Evolutionary conservation across 345 rosid species (phyloP), one percentile per base, ranked within the genome.

Genomic region (Lumnitzera littorea): DNA sequence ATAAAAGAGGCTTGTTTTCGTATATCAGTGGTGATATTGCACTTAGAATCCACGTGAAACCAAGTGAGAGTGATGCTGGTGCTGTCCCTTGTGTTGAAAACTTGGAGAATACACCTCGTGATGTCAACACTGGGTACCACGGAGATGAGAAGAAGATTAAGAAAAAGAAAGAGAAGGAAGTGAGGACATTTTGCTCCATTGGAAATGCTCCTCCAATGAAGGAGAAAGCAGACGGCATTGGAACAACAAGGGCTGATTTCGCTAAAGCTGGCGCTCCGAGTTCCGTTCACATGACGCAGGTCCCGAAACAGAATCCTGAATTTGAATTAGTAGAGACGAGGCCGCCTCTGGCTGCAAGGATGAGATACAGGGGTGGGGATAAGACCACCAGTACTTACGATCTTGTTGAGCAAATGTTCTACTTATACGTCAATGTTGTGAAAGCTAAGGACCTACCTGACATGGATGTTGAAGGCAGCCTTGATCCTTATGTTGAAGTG

Each of bases 401-500:
- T 52, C 82, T 94, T 48, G 99, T 94, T 6, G 97, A 90, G 78
- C 89, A 82, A 80, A 94, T 90, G 97, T 86, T 81, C 46, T 94
- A 70, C 71, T 79, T 94, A 47, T 94, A 84, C 67, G 97, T 88
- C 20, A 81, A 74, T 67, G 99, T 94, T 12, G 99, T 94, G 4
- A 94, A 90, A 69, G 99, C 96, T 36, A 82, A 77, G 75, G 91
- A 86, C 67, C 87, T 94, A 23, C 99, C 99, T 0, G 82, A 63
- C 15, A 94, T 82, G 87, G 97, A 90, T 63, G 76, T 88, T 10
- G 70, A 97, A 9, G 97, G 99, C 4, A 86, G 92, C 61, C 77
- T 88, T 17, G 99, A 94, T 62, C 99, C 99, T 56, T 94, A 90
- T 41, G 99, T 83, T 46, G 99, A 94, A 74, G 97, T 90, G 67